Base-by-base conservation (phyloP, 768 basidiomycete species). In the Kwoniella newhampshirensis region DNA sequence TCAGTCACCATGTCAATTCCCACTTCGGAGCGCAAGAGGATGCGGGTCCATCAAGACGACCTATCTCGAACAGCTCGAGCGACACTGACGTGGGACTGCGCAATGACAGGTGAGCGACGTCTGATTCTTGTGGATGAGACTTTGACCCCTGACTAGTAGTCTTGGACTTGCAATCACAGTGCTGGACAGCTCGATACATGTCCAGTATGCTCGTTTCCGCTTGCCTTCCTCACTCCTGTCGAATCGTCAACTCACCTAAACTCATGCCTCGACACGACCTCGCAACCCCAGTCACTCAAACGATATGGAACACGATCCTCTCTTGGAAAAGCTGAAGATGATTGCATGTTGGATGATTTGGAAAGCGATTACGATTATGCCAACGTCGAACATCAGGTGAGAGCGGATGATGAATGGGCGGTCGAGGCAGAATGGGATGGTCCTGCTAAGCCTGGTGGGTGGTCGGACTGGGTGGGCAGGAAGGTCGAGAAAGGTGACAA, bases 1-100 rank as follows among this genome's bases (percentile, higher is more conserved):
- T 70, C 57, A 37, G 55, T 4, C 56, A 66, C 39, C 73, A 74
- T 57, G 68, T 74, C 27, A 70, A 71, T 61, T 20, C 51, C 13
- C 73, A 74, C 44, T 71, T 71, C 45, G 67, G 64, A 17, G 54
- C 45, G 13, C 55, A 45, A 23, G 25, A 51, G 44, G 26, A 51
- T 13, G 42, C 20, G 9, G 23, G 44, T 12, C 20, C 43, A 8
- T 35, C 43, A 23, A 28, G 12, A 39, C 26, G 12, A 41, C 25
- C 25, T 27, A 12, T 25, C 25, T 39, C 28, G 26, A 25, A 13
- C 18, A 13, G 18, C 36, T 36, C 21, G 39, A 32, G 25, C 9
- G 32, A 48, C 4, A 13, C 26, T 15, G 15, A 8, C 6, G 35
- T 30, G n/a, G 5, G 20, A 9, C 0, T 30, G 32, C 17, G 6